These are phyloP conservation scores for Tremella fuciformis DNA, from an alignment of 768 basidiomycete species.

Conservation along the genomic window DNA sequence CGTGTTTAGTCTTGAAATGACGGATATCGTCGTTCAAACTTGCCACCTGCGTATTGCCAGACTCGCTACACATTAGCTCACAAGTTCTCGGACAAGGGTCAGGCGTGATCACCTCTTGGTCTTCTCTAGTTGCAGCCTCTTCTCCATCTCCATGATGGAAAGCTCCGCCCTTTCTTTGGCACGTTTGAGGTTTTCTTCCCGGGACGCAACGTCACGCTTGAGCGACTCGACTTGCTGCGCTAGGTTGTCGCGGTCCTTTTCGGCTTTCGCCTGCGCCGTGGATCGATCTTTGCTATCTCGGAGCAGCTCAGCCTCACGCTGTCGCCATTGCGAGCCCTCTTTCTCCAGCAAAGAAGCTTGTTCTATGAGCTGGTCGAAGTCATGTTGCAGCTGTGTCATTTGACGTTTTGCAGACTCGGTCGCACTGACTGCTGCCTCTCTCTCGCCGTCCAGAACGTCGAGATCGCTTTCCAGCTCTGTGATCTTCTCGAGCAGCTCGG, in stretches of 20 bases:
- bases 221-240: conserved; percentile 68
- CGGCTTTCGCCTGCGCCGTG: conserved; percentile 61
- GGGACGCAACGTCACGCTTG: conserved; percentile 64
- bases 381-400: conserved; percentile 22
- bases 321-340: conserved; percentile 67
- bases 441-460: conserved; percentile 77
- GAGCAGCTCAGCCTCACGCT: conserved; percentile 64
- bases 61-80: conserved; percentile 57
- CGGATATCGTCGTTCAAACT: conserved; percentile 67
- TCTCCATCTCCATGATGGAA: conserved; percentile 65
- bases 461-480: conserved; percentile 74
- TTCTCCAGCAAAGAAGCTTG: conserved; percentile 77
- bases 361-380: conserved; percentile 58
- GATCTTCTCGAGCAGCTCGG: conserved; percentile 80
- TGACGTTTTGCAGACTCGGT: conserved; percentile 28
- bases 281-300: conserved; percentile 62
- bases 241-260: conserved; percentile 62
- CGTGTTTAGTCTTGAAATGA: conserved; percentile 70
- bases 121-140: conserved; percentile 65
- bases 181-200: conserved; percentile 74
- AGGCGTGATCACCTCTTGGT: conserved; percentile 54
- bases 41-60: conserved; percentile 56
- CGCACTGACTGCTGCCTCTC: conserved; percentile 71
- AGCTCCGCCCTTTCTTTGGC: conserved; percentile 72
- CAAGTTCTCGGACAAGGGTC: not conserved